These are phyloP conservation scores for Aspergillus haitiensis DNA, from an alignment of 495 filamentous ascomycete genomes.

Conservation along the genomic window DNA sequence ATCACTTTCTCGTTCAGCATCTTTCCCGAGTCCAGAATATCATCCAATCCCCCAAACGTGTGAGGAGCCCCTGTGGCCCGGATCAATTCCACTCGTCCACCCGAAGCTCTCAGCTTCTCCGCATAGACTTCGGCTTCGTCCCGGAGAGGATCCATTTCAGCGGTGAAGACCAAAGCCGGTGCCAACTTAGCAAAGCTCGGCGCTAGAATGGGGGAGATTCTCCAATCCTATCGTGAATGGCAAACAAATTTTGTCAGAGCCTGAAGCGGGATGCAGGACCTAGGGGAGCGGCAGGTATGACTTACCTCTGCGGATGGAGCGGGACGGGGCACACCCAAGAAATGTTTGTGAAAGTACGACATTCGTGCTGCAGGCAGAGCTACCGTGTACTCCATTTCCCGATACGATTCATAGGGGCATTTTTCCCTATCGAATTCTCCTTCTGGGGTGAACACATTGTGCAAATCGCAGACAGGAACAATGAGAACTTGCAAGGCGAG, in stretches of 20 bases:
- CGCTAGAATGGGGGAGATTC: constrained; percentile 41
- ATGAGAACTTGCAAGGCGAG: constrained; percentile 38
- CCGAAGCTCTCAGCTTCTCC: constrained; percentile 39
- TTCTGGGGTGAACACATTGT: constrained; percentile 35
- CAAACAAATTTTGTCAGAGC: constrained; percentile 6
- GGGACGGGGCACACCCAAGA: constrained; percentile 39
- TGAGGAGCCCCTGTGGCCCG: constrained; percentile 39
- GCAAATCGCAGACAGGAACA: constrained; percentile 41
- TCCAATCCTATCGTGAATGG: constrained; percentile 34
- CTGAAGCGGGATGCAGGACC: neutral
- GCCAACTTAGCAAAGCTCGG: constrained; percentile 39
- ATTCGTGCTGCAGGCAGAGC: constrained; percentile 38
- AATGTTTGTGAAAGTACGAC: constrained; percentile 42
- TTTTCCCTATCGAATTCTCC: constrained; percentile 37
- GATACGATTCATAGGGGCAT: constrained; percentile 41
- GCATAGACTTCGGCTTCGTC: constrained; percentile 50
- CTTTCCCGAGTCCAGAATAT: constrained; percentile 31
- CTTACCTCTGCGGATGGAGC: constrained; percentile 33
- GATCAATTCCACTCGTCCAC: constrained; percentile 35
- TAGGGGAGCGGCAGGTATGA: neutral
- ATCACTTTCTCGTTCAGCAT: constrained; percentile 34
- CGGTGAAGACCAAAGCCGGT: constrained; percentile 45
- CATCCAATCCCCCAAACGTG: constrained; percentile 36
- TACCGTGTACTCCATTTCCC: constrained; percentile 42
- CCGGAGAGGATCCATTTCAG: constrained; percentile 48